Evolutionary conservation across 1,284 basidiomycete genomes (phyloP).

Genomic region (Cryptococcus sp.): DNA sequence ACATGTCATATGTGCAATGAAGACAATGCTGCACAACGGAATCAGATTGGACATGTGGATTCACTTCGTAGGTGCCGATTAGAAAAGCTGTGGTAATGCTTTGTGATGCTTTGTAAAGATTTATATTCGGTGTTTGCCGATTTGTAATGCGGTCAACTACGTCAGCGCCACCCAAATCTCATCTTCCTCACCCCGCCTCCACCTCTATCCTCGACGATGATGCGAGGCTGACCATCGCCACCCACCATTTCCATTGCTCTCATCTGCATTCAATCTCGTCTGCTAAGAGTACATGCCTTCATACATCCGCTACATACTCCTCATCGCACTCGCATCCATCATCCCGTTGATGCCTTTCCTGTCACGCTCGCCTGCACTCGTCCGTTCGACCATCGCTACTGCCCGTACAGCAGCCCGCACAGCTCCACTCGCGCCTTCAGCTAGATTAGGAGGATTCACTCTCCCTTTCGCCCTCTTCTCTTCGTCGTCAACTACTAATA

Average conservation of each 20-base stretch:
- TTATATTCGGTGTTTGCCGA: too few relatives aligned
- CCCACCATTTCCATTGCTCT: background rate
- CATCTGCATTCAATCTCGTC: background rate
- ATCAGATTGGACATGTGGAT: too few relatives aligned
- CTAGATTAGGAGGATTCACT: conserved; percentile 25
- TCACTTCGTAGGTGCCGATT: too few relatives aligned
- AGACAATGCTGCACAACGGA: too few relatives aligned
- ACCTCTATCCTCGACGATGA: too few relatives aligned
- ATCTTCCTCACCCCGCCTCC: too few relatives aligned
- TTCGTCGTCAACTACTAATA: conserved; percentile 6
- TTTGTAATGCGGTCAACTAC: too few relatives aligned
- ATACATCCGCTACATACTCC: background rate
- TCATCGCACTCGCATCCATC: conserved; percentile 8
- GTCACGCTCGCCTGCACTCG: conserved; percentile 14
- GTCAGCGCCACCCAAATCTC: too few relatives aligned
- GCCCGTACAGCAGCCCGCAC: conserved; percentile 8
- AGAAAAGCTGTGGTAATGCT: too few relatives aligned
- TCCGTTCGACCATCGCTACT: conserved; percentile 15
- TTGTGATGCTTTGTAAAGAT: too few relatives aligned
- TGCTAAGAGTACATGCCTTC: background rate
- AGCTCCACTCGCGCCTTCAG: conserved; percentile 8
- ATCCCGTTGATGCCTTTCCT: conserved; percentile 25
- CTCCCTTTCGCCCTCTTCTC: conserved; percentile 37
- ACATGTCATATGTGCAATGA: too few relatives aligned
- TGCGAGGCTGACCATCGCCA: background rate